Evolutionary conservation across 2,329 filamentous ascomycete genomes (phyloP), one percentile per base, ranked within the genome.

Genomic region (Ceratocystis huliohia): DNA sequence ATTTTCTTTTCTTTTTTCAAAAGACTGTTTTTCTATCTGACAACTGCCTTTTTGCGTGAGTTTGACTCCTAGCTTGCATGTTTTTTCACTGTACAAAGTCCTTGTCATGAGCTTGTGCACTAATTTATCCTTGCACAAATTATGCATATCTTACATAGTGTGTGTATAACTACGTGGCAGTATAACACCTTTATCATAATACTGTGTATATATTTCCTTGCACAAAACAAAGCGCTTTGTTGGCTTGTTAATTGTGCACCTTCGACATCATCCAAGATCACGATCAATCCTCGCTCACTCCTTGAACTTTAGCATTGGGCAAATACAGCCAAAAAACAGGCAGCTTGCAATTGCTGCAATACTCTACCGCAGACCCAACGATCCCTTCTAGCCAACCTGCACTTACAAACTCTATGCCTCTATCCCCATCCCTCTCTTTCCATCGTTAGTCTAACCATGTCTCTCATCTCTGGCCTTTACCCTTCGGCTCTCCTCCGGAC

Each of bases 401-500:
- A 56, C 50, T 56, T 30, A 20, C 37, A 41, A 41, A 2, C 17
- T 10, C 37, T 22, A 7, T 53, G 7, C 61, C n/a, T 28, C 45
- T 33, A 44, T 20, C 46, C 37, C 25, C 53, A 30, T 28, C 20
- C 22, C 17, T 30, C 57, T 30, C 46, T 8, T 28, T 33, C 25
- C 53, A 6, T 57, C 41, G 20, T 37, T 44, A 41, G 6, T 37
- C 20, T 48, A 41, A 65, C 45, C 57, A 69, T 67, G 66, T 45
- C 65, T 28, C 62, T 66, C 53, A 44, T 68, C 28, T 48, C 48
- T 37, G 41, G 63, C 17, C 64, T 65, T 45, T 30, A 67, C 37
- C 44, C 48, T 7, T n/a, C 61, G 6, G 33, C 57, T 41, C 68
- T 69, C 33, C 65, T 67, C 33, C 64, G 63, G 28, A 67, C 69